Base-by-base conservation (phyloP, 768 basidiomycete species). In the Tylopilus felleus region DNA sequence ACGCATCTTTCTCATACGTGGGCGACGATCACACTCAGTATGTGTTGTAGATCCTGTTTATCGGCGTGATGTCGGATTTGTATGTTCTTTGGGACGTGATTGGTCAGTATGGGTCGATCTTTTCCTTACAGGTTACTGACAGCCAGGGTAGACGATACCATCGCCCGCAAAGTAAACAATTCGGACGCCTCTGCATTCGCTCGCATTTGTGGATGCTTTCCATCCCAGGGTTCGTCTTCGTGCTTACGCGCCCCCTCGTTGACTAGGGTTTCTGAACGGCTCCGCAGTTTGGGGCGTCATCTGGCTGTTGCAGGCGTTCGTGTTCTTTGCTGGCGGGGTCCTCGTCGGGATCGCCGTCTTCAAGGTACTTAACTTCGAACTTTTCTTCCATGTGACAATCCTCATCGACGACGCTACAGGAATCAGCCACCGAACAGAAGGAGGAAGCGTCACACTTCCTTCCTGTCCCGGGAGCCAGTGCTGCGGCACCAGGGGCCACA, bases 31-130 rank as follows among this genome's bases (percentile, higher is more conserved):
- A 14, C 23, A 25, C 35, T 53, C 33, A 51, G 40, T n/a, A 0
- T 23, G 8, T 35, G 16, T 7, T 28, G 41, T 27, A 89, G 88
- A 75, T 93, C 12, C 68, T 93, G 23, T 93, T 93, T 67, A 82
- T 93, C 31, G 91, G 91, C 17, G 82, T 83, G 57, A 93, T 93
- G 91, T 90, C 87, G 8, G 90, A 88, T 69, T 74, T 93, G 74
- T 93, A 93, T 61, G 86, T 83, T 47, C 76, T 92, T 2, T 95
- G 90, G 88, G 93, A 96, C 61, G 86, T 96, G 47, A 77, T 92
- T 31, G 88, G 90, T 84, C 50, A 53, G 78, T 70, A 12, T n/a
- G 33, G 21, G 7, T 17, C 13, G 16, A 44, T 19, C 8, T 47
- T 6, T 21, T 21, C 45, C 48, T 4, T 19, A 5, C 22, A 1